Base-by-base conservation (phyloP, 345 rosid species). In the Gossypium bickii region DNA sequence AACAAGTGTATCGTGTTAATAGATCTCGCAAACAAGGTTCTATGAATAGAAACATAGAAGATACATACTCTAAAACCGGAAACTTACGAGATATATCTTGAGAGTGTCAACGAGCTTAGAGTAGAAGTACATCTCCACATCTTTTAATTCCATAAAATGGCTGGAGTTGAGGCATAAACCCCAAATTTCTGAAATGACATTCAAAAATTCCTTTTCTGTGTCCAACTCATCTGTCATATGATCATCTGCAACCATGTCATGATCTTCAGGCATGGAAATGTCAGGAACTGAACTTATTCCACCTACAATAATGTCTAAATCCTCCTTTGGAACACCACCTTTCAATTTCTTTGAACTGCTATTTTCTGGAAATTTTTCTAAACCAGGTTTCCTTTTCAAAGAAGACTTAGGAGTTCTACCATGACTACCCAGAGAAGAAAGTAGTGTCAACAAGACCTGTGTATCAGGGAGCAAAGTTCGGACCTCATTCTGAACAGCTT, bases 61-160 rank as follows among this genome's bases (percentile, higher is more conserved):
- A 65, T 49, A 44, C 44, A 55, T 55, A 67, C 20, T 75, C 57
- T 25, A 72, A 68, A 58, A 73, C 63, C 43, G 22, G 55, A 58
- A 78, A 82, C 87, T 74, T 86, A 94, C 98, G 76, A 87, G 82
- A 84, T 89, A 94, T 17, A 91, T 76, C 71, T 73, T 89, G 71
- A 95, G 87, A 65, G 91, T 85, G 68, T 93, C 96, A 63, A 93
- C 83, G 72, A 95, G 87, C 88, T 86, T 95, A 67, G 93, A 83
- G 74, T 78, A 84, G 77, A 88, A 87, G 79, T 73, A 83, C 71
- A 85, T 77, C 66, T 89, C 93, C 45, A 85, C 93, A 82, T 95
- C 92, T 80, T 81, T 80, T 15, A 79, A 51, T 25, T 87, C 76
- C 67, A 80, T 57, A 69, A 77, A 34, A 59, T 84, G 75, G 74